phyloP scores from a whole-genome alignment of 305 asterid species.

The Salvia sclarea region DNA sequence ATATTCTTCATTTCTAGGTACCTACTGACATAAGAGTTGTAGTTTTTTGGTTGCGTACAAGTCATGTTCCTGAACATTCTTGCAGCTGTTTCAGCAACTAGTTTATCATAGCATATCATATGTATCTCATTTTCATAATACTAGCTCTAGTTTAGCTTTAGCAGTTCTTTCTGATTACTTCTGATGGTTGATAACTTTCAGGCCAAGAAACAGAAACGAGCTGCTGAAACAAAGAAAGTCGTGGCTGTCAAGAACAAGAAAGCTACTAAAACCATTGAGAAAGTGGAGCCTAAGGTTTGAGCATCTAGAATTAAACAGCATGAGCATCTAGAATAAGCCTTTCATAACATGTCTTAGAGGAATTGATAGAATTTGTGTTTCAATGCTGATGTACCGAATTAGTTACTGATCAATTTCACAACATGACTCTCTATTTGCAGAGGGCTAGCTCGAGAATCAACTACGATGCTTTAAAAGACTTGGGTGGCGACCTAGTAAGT shows the following conservation, averaged over 20 bases:
- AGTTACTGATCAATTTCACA: background rate
- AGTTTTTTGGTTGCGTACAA: background rate
- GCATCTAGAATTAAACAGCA: too few species aligned
- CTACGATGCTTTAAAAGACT: constrained; percentile 37
- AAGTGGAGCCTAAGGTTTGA: constrained; percentile 32
- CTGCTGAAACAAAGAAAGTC: constrained; percentile 34
- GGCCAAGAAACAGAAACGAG: constrained; percentile 46
- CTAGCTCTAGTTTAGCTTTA: background rate
- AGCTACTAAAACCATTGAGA: constrained; percentile 36
- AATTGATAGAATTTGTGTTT: background rate
- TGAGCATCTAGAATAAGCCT: background rate
- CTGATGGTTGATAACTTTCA: constrained; percentile 30
- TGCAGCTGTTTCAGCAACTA: constrained; percentile 13
- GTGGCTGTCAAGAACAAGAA: constrained; percentile 32
- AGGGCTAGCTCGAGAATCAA: constrained; percentile 43
- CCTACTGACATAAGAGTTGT: background rate
- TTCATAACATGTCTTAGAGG: background rate
- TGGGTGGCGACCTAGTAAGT: constrained; percentile 38
- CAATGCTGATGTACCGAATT: constrained; percentile 14
- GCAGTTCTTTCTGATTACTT: constrained; percentile 22
- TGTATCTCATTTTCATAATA: constrained; percentile 5
- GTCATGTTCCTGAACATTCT: background rate
- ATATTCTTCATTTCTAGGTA: background rate
- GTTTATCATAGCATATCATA: background rate
- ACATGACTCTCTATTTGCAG: constrained; percentile 35